Conservation (phyloP, 176 grass and related monocot genomes). For the Cymbopogon citratus region DNA sequence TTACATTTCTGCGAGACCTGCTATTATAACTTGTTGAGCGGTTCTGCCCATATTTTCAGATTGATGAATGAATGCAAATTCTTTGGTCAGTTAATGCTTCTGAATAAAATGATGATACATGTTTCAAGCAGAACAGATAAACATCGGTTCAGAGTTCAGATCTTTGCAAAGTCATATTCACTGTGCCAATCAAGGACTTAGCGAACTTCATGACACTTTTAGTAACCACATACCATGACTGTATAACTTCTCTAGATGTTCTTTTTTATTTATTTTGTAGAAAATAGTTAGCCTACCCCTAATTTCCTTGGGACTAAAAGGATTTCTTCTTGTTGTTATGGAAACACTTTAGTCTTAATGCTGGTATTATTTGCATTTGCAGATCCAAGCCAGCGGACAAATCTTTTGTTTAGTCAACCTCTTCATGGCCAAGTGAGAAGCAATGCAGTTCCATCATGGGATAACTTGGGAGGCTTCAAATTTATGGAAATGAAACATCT, state of each 20-base stretch:
- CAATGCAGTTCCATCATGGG: conserved; percentile 26
- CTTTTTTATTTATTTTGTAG: background rate
- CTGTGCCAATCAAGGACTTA: background rate
- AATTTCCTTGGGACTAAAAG: background rate
- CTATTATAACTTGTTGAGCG: background rate
- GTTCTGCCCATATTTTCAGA: background rate
- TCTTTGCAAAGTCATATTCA: background rate
- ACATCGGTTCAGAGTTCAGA: background rate
- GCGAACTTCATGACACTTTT: background rate
- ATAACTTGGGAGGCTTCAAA: conserved; percentile 35
- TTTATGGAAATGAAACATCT: conserved; percentile 27
- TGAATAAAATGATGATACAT: background rate
- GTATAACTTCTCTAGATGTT: background rate
- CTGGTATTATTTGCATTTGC: background rate
- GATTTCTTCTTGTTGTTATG: background rate
- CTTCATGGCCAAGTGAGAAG: conserved; percentile 39
- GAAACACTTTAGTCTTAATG: background rate
- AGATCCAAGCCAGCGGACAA: conserved; percentile 52
- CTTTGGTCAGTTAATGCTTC: background rate
- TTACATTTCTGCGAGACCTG: background rate
- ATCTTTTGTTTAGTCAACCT: conserved; percentile 50
- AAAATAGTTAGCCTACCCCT: background rate
- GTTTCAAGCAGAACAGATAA: background rate
- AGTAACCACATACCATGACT: background rate
- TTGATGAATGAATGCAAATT: background rate